phyloP scores from a whole-genome alignment of 352 stramenopile species.

The Pythium rishiriense region DNA sequence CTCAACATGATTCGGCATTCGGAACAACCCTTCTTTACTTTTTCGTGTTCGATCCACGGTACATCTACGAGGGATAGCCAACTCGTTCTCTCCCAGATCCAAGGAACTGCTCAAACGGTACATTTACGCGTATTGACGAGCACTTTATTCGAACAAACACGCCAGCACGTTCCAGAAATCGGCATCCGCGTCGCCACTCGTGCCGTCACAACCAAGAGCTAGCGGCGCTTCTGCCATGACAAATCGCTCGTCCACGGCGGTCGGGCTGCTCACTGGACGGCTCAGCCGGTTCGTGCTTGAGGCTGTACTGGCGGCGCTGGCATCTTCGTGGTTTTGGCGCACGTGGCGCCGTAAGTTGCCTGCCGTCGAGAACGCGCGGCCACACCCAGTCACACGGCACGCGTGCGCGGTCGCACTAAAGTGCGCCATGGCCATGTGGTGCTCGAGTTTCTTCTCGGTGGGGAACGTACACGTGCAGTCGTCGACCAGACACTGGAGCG shows the following conservation, averaged over 20 bases:
- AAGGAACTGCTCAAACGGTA: too few relatives aligned
- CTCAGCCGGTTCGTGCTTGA: too few relatives aligned
- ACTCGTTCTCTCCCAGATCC: too few relatives aligned
- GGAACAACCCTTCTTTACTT: too few relatives aligned
- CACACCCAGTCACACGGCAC: slow-evolving; percentile 40
- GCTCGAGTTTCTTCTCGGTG: slow-evolving; percentile 14
- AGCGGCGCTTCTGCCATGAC: background rate
- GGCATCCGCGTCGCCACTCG: background rate
- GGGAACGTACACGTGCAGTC: slow-evolving; percentile 14
- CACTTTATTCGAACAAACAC: background rate
- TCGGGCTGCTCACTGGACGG: background rate
- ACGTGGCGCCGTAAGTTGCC: slow-evolving; percentile 43
- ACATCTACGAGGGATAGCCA: too few relatives aligned
- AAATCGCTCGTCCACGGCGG: background rate
- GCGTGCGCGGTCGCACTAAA: slow-evolving; percentile 24
- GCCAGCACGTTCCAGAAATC: background rate
- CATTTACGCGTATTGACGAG: too few relatives aligned
- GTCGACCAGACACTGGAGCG: slow-evolving; percentile 6
- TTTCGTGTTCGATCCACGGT: too few relatives aligned
- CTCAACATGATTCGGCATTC: too few relatives aligned
- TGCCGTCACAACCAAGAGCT: background rate
- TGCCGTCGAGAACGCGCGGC: slow-evolving; percentile 60
- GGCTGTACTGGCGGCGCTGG: too few relatives aligned
- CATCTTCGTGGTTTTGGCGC: slow-evolving; percentile 8
- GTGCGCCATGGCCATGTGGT: slow-evolving; percentile 20